A percentile compares a stretch with the other conserved stretches of the same genome.
phyloP scores from a whole-genome alignment of 306 rosid genomes.

The Arachis hypogaea region DNA sequence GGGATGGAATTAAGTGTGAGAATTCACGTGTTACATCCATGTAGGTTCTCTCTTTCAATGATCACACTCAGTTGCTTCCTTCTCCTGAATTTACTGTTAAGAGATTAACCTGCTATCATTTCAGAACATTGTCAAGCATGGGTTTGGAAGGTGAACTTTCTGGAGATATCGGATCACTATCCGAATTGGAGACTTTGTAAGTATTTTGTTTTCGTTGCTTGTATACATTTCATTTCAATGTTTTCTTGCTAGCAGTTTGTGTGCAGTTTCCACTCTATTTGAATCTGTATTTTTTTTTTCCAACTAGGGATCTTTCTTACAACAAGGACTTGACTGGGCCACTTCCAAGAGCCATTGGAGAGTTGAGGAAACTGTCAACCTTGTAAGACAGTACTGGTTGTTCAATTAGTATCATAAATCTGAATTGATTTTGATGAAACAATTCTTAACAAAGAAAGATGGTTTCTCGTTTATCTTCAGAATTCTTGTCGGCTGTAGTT shows the following conservation, averaged over 20 bases:
- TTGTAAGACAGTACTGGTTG: conserved; percentile 44
- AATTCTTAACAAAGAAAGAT: conserved; percentile 30
- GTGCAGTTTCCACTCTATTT: not conserved
- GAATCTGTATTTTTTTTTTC: not conserved
- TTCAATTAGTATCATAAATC: not conserved
- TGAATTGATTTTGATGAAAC: not conserved
- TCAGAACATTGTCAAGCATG: conserved; percentile 45
- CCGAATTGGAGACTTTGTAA: conserved; percentile 50
- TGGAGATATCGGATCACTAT: conserved; percentile 51
- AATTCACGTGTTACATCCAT: conserved; percentile 49
- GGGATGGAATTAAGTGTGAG: conserved; percentile 59
- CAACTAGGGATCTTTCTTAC: conserved; percentile 55
- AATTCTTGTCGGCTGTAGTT: conserved; percentile 64
- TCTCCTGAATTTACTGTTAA: conserved; percentile 10
- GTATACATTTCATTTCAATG: not conserved
- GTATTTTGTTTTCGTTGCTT: conserved; percentile 23
- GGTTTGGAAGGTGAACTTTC: conserved; percentile 49
- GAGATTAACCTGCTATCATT: conserved; percentile 28
- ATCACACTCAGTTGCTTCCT: conserved; percentile 8
- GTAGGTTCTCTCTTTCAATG: conserved; percentile 40
- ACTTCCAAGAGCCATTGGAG: conserved; percentile 47
- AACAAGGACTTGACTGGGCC: conserved; percentile 54
- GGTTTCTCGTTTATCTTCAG: conserved; percentile 42
- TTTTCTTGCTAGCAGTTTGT: too few relatives aligned
- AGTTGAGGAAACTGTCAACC: conserved; percentile 41